Evolutionary conservation across 2,329 filamentous ascomycete species (phyloP).

Genomic region (Lasiodiplodia hormozganensis): DNA sequence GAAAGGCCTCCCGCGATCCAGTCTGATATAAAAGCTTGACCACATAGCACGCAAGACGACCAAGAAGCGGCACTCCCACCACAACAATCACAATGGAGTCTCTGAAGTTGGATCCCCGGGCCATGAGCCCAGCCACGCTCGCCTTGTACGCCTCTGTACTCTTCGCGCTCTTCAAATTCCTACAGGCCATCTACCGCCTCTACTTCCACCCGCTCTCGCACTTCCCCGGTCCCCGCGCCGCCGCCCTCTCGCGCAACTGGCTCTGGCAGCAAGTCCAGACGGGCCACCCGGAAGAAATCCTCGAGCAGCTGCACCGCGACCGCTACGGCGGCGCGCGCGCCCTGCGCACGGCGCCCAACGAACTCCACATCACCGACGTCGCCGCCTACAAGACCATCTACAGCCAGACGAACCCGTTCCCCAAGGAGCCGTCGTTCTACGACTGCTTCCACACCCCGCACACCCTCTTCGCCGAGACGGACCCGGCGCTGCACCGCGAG

Average conservation of each 20-base stretch:
- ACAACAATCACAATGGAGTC: not conserved
- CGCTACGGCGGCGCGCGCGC: not conserved
- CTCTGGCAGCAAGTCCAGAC: not conserved
- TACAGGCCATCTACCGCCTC: constrained; percentile 32
- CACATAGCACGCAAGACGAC: too few relatives aligned
- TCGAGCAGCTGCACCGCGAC: not conserved
- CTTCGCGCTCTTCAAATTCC: too few relatives aligned
- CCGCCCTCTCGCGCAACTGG: constrained; percentile 16
- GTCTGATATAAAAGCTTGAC: too few relatives aligned
- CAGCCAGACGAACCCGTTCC: constrained; percentile 5
- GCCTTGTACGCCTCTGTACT: too few relatives aligned
- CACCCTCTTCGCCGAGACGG: constrained; percentile 13
- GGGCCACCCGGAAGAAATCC: not conserved
- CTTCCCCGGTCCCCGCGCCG: constrained; percentile 36
- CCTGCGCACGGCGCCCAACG: constrained; percentile 30
- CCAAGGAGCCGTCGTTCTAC: constrained; percentile 32
- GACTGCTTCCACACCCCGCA: not conserved
- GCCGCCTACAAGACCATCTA: constrained; percentile 32
- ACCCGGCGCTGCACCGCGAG: constrained; percentile 34
- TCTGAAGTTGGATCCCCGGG: not conserved
- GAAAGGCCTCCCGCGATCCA: too few relatives aligned
- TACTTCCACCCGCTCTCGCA: constrained; percentile 33
- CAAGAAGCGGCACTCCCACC: too few relatives aligned
- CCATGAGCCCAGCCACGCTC: not conserved
- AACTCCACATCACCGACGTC: constrained; percentile 34